phyloP scores from a whole-genome alignment of 805 yeast species.

The Candida boidinii region DNA sequence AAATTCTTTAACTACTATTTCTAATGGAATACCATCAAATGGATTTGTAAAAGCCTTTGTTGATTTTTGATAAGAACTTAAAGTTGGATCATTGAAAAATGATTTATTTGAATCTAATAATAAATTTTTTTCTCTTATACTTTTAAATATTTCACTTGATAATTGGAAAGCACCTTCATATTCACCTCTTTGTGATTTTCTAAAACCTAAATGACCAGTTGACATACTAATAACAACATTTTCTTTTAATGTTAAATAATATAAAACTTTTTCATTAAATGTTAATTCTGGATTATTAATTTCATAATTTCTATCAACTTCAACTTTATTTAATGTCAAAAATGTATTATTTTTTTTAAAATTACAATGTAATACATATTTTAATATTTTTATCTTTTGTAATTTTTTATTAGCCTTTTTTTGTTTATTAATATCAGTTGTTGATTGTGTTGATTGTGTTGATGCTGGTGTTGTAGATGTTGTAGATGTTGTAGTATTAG shows the following conservation, averaged over 20 bases:
- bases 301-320: constrained; percentile 53
- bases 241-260: constrained; percentile 74
- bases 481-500: neutral
- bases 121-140: constrained; percentile 47
- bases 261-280: constrained; percentile 64
- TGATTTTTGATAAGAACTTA: too few relatives aligned
- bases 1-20: constrained; percentile 69
- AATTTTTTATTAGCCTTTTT: neutral
- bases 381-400: constrained; percentile 29
- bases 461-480: neutral
- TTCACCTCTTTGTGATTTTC: constrained; percentile 84
- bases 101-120: constrained; percentile 3
- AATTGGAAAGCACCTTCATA: constrained; percentile 91
- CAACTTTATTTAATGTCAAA: constrained; percentile 63
- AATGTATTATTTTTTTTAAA: constrained; percentile 82
- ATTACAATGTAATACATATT: constrained; percentile 66
- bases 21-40: constrained; percentile 51
- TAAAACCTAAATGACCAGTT: constrained; percentile 84
- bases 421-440: too few relatives aligned
- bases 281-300: constrained; percentile 43
- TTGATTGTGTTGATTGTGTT: constrained; percentile 1
- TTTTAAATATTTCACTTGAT: constrained; percentile 59
- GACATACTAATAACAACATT: constrained; percentile 58
- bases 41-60: too few relatives aligned
- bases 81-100: neutral